phyloP scores from a whole-genome alignment of 352 stramenopile species.

The Pythium sp. region DNA sequence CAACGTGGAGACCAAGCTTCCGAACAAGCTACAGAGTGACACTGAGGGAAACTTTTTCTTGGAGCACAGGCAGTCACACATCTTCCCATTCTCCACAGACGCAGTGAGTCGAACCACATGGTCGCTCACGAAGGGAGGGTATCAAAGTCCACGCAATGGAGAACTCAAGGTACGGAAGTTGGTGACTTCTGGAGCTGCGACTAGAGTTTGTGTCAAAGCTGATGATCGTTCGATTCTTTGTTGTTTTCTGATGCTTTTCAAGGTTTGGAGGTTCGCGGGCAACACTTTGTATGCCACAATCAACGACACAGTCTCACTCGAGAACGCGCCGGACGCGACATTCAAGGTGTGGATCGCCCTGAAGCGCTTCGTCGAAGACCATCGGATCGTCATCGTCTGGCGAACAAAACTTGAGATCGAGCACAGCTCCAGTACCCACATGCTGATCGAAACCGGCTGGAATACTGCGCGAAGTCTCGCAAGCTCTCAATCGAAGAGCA shows the following conservation, averaged over 20 bases:
- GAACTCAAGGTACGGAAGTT: neutral
- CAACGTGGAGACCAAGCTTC: neutral
- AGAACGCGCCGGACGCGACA: neutral
- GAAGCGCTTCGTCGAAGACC: neutral
- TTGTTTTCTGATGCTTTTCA: neutral
- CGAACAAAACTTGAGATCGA: neutral
- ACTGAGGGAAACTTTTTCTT: constrained; percentile 4
- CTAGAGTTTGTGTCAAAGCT: neutral
- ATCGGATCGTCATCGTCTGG: neutral
- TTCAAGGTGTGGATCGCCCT: neutral
- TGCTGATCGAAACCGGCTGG: neutral
- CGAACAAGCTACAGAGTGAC: neutral
- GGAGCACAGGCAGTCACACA: neutral
- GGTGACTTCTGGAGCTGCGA: neutral
- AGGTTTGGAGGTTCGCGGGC: neutral
- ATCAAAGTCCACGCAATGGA: neutral
- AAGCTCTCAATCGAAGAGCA: neutral
- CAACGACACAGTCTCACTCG: neutral
- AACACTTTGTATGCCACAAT: neutral
- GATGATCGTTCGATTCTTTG: neutral
- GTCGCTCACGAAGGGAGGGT: neutral
- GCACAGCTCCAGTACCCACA: neutral
- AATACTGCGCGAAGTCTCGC: neutral
- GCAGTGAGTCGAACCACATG: neutral
- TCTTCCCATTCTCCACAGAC: neutral